Base-by-base conservation (phyloP, 2,329 filamentous ascomycete species). In the Phaeophleospora eucalypticola region DNA sequence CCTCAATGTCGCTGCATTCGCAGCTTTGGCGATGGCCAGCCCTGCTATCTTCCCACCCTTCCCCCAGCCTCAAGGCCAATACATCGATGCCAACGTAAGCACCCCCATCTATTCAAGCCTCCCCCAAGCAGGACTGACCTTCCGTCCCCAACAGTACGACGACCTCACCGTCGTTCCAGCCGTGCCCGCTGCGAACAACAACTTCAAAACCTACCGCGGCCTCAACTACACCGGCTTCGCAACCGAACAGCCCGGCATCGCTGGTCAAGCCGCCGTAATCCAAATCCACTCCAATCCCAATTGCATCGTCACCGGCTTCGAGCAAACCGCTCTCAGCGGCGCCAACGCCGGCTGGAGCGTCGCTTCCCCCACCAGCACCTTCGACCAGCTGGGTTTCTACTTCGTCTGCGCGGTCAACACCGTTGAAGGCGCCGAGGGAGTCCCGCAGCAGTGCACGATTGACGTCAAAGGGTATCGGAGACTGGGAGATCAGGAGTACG, bases 151-250 rank as follows among this genome's bases (percentile, higher is more conserved):
- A 20, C 21, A 41, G 39, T 41, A 41, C n/a, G 39, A 41, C 21
- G 39, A 41, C 39, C 29, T 41, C 21, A 29, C 21, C 20, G 35
- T 42, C 18, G n/a, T 47, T n/a, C 33, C 39, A 33, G 43, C 49
- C 18, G 43, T 46, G 16, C 35, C 41, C 4, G 34, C 48, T 17
- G 36, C 38, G n/a, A n/a, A n/a, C 24, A 41, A 41, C 21, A 27
- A 48, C 14, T 46, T 62, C 2, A 16, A 10, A 19, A 41, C 39
- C 8, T 41, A 41, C 39, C 15, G 27, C 9, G 39, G 39, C 24
- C 21, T 41, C 20, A 41, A 20, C 20, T 41, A 41, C 39, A 41
- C 39, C 39, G 39, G 21, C 39, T 41, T 29, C 20, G 39, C 19
- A 4, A 17, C 18, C 3, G 32, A 41, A 19, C 39, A 41, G 18